Base-by-base conservation (phyloP, 2,329 filamentous ascomycete species). In the Pyrenophora seminiperda region DNA sequence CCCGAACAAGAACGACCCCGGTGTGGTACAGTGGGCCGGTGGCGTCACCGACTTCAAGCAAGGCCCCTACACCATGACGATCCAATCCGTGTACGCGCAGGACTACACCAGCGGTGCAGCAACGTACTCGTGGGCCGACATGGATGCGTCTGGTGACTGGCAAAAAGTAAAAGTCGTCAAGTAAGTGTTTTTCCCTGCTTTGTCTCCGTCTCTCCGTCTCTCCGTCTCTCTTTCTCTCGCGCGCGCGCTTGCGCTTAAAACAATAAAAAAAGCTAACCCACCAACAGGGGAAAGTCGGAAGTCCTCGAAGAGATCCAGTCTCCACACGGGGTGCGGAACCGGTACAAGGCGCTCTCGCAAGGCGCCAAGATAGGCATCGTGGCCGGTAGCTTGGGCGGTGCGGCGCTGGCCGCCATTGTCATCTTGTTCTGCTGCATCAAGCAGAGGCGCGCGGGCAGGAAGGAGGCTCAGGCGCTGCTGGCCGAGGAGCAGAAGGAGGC, bases 61-160 rank as follows among this genome's bases (percentile, higher is more conserved):
- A 19, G 86, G 78, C 0, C 89, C 89, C 0, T 93, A 83, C 76
- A 85, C 80, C 62, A 92, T 92, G 89, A 84, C 83, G 53, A 81
- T 93, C 58, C 83, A 89, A 77, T 83, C 79, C 22, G 74, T 84
- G 27, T 76, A 78, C 22, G 77, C 81, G 44, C 64, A 74, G 54
- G 84, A 82, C 73, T 83, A 81, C 65, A 81, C 78, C 41, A 83
- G 78, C 41, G 83, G 84, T 1, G 78, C 75, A 38, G 83, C 83
- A 60, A 81, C 83, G 61, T 92, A 91, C 67, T 73, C 79, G 37
- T 91, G 83, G 62, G 77, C 78, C 19, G 39, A 54, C 53, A 63
- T 59, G 54, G 58, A 61, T 31, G 9, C 50, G 1, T 45, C 47
- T 17, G 58, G 58, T 15, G 43, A 47, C 7, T 61, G 58, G 77